Evolutionary conservation across 176 grass and related monocot species (phyloP).

Genomic region (Thalia dealbata): DNA sequence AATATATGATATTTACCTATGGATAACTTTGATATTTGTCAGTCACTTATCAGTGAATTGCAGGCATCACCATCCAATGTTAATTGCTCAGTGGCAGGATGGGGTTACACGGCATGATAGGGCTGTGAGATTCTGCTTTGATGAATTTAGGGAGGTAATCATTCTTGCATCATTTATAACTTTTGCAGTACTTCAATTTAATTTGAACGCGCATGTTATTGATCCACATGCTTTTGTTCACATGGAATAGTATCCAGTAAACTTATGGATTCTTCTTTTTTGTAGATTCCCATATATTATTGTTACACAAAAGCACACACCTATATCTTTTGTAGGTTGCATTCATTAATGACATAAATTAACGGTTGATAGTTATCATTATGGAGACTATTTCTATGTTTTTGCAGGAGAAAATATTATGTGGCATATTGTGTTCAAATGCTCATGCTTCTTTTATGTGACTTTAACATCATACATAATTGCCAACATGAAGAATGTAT

Average conservation of each 20-base stretch:
- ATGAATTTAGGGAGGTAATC: constrained; percentile 77
- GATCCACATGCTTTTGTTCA: neutral
- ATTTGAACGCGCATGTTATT: neutral
- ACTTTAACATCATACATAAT: no score
- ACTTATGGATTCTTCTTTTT: neutral
- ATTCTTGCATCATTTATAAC: constrained; percentile 4
- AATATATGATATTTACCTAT: neutral
- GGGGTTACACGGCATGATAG: constrained; percentile 77
- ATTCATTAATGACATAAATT: neutral
- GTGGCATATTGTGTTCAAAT: neutral
- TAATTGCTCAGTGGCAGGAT: constrained; percentile 80
- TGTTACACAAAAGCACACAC: neutral
- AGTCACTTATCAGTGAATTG: constrained; percentile 14
- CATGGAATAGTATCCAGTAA: neutral
- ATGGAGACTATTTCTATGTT: neutral
- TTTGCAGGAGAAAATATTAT: no score
- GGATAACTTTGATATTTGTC: neutral
- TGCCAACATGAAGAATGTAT: no score
- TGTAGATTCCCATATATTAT: neutral
- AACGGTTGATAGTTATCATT: neutral
- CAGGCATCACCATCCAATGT: constrained; percentile 81
- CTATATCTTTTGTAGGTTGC: neutral
- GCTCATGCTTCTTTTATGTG: no score
- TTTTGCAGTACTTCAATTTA: neutral
- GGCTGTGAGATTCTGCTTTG: constrained; percentile 51